Percentiles rank a stretch among this genome's conserved stretches.
phyloP scores from a whole-genome alignment of 495 filamentous ascomycete genomes.

The Thozetella sp. region DNA sequence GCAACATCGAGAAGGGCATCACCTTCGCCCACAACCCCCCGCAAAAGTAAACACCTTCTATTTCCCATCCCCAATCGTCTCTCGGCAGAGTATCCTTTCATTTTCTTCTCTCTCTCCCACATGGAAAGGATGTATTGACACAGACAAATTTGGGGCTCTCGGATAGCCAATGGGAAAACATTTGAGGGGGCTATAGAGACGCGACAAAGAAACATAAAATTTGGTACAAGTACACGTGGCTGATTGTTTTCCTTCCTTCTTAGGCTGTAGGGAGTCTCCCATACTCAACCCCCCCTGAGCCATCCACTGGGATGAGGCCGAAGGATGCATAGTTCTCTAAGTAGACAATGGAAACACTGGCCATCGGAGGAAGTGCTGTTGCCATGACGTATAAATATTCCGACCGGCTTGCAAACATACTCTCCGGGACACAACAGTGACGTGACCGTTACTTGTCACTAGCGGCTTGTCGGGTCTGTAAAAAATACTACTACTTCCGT shows the following conservation, averaged over 20 bases:
- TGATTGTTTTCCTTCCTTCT: slow-evolving; percentile 29
- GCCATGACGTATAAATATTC: not conserved
- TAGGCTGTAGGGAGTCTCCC: slow-evolving; percentile 35
- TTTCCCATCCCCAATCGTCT: slow-evolving; percentile 6
- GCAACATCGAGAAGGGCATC: slow-evolving; percentile 92
- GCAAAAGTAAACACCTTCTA: slow-evolving; percentile 39
- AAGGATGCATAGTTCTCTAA: slow-evolving; percentile 1
- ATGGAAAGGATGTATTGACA: slow-evolving; percentile 4
- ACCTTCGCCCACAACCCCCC: slow-evolving; percentile 80
- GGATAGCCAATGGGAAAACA: slow-evolving; percentile 3
- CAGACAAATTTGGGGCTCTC: slow-evolving; percentile 2
- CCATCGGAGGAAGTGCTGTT: slow-evolving; percentile 4
- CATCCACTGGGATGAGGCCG: not conserved
- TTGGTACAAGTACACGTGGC: slow-evolving; percentile 23
- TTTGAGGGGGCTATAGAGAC: slow-evolving; percentile 2
- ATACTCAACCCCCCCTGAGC: not conserved
- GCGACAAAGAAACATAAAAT: slow-evolving; percentile 33
- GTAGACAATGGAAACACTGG: slow-evolving; percentile 7
- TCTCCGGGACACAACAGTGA: no score
- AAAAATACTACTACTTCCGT: no score
- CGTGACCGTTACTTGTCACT: no score
- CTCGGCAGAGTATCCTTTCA: slow-evolving; percentile 3
- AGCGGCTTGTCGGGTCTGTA: no score
- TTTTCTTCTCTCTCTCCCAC: slow-evolving; percentile 1
- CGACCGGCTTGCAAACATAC: no score